Base-by-base conservation (phyloP, 2,329 filamentous ascomycete genomes). In the Leptoxyphium fumago region DNA sequence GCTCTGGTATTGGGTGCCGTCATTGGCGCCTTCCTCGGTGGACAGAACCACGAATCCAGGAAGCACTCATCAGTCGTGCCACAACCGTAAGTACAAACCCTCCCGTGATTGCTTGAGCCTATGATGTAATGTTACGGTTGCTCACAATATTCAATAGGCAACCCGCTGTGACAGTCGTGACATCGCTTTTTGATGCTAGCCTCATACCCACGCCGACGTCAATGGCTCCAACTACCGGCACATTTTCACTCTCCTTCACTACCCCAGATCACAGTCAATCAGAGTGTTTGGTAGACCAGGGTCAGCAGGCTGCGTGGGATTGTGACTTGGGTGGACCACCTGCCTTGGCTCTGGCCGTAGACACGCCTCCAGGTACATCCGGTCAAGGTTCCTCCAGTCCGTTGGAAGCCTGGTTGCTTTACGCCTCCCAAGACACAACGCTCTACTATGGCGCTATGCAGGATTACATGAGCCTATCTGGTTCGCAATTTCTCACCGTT, bases 221-320 rank as follows among this genome's bases (percentile, higher is more conserved):
- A 15, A 63, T 69, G 21, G 56, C 68, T 2, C 65, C 81, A 28
- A 67, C 71, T 1, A 70, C 68, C 2, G 80, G 80, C 2, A 65
- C 62, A 0, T 84, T 64, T 49, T 61, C 63, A 17, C 58, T 84
- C n/a, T 72, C 75, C 5, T 52, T 68, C 3, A 61, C 77, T 4
- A 63, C 69, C 39, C 63, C 70, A 2, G 69, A 67, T 43, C 65
- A 68, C 43, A 64, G 65, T 2, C 71, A 74, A 13, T 69, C 66
- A 36, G 66, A 68, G 0, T 84, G 80, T 55, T 67, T 84, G 47
- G 66, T 67, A 29, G 68, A 80, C 45, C 64, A 69, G 1, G 66
- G 59, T 1, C 71, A 78, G 51, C 63, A 67, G n/a, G 59, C 67
- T 41, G 73, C 78, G 1, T 84, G 80, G 80, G 74, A 68, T 46